phyloP scores from a whole-genome alignment of 208 protist species.

The Lotmaria passim region DNA sequence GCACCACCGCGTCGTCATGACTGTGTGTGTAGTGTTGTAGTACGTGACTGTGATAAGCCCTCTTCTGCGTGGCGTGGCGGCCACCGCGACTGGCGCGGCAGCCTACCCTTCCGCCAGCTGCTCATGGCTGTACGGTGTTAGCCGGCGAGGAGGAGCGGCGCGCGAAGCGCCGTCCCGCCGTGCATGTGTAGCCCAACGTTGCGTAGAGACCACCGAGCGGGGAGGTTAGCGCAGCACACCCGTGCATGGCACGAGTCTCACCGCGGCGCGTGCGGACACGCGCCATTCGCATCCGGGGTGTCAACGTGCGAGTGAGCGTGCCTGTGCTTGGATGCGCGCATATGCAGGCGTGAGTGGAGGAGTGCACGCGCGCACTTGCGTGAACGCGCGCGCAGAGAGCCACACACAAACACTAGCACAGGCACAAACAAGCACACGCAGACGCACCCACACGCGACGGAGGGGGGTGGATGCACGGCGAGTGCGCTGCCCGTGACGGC shows the following conservation, averaged over 20 bases:
- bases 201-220: constrained; percentile 30
- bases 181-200: constrained; percentile 31
- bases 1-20: constrained; percentile 37
- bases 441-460: not conserved
- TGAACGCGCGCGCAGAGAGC: too few species aligned
- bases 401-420: too few species aligned
- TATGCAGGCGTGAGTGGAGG: too few species aligned
- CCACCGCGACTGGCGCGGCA: constrained; percentile 23
- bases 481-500: constrained; percentile 28
- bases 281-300: constrained; percentile 15
- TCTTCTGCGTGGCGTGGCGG: constrained; percentile 39
- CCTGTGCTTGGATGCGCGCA: too few species aligned
- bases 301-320: not conserved
- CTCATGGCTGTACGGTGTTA: constrained; percentile 34
- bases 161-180: not conserved
- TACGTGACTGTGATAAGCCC: constrained; percentile 16
- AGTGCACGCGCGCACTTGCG: too few species aligned
- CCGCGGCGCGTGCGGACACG: constrained; percentile 20
- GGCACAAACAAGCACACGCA: too few species aligned
- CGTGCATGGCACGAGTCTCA: constrained; percentile 25
- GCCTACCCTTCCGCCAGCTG: constrained; percentile 32
- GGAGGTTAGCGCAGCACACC: constrained; percentile 32
- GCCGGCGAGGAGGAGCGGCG: constrained; percentile 1
- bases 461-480: constrained; percentile 30
- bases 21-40: constrained; percentile 4